Evolutionary conservation across 352 stramenopile species (phyloP), one percentile per base, ranked within the genome.

Genomic region (Globisporangium mamillatum): DNA sequence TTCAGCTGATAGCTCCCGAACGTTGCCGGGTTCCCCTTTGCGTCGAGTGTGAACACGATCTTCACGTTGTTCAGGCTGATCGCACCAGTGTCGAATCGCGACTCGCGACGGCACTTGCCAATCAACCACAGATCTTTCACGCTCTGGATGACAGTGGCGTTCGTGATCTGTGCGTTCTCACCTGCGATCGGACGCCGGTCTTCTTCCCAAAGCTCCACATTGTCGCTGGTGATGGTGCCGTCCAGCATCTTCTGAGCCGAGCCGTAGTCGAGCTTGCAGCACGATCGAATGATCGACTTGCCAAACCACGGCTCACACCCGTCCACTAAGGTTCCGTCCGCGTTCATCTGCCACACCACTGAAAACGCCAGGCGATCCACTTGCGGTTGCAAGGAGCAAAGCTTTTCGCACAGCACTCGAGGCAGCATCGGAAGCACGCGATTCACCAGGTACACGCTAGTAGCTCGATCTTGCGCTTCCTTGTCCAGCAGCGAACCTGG

Each of bases 241-340:
- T 99, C 95, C 44, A 99, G 95, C 77, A 99, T 98, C 58, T 92
- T 91, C 77, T 99, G 97, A 2, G 97, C 97, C 0, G 95, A 98
- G 7, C 83, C 84, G 67, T 99, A 99, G 75, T 99, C 97, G 22
- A 99, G 81, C 75, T 96, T 89, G 78, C 91, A 96, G 64, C 96
- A 99, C 14, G 92, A 98, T n/a, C 95, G 95, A 64, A 99, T 99
- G n/a, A 99, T 90, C 6, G 91, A 98, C 71, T 97, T 93, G 56
- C 97, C 97, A 71, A 99, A 99, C 96, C 96, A 99, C 34, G 98
- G 90, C 48, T 82, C 76, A n/a, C 79, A 80, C 18, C 89, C 90
- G 16, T 92, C 81, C 1, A 96, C 88, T 27, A 99, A 72, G 0
- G 79, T 98, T 12, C 97, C 97, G 75, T 99, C 94, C 1, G 84